Evolutionary conservation across 2,329 filamentous ascomycete genomes (phyloP), one percentile per base, ranked within the genome.

Genomic region (Trichoderma polysporum): DNA sequence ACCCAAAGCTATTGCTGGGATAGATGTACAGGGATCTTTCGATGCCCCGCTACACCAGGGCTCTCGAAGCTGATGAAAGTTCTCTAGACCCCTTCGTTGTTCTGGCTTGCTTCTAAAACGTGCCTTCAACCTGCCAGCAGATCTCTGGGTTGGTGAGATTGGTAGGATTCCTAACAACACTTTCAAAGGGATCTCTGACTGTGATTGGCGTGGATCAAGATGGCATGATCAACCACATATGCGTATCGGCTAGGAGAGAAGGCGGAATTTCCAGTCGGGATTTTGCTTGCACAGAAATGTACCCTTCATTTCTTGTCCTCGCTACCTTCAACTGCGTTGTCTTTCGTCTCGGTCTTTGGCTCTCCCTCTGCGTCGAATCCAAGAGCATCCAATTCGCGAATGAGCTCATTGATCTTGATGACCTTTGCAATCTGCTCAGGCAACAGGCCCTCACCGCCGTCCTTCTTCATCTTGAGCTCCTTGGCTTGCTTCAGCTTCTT

Each of bases 351-450:
- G 7, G 68, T 65, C 70, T 83, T 83, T 1, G 80, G 79, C 70
- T 94, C 91, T 2, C 90, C 92, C 10, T 96, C 91, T 1, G 86
- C 80, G 76, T 96, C 91, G 70, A 98, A 93, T 0, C 94, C 94
- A 31, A 99, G 83, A 2, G 87, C 85, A 73, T 96, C 92, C 66
- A 99, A 81, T 76, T 98, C 94, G 13, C 93, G 87, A 67, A 97
- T 89, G 59, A 99, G 85, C 81, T 99, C 95, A 70, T 92, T 93
- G 77, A 99, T 97, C 79, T 95, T 97, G 77, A 97, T 96, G 65
- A 99, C 92, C 82, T 99, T 99, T 73, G 94, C 93, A 70, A 98
- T 90, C 81, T 99, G 95, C 81, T 99, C 95, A 0, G 94, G 94
- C 29, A 98, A 83, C 68, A 99, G 80, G 4, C 87, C 85, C 76